phyloP scores from a whole-genome alignment of 2,329 filamentous ascomycete species.

The Pseudogymnoascus sp. region DNA sequence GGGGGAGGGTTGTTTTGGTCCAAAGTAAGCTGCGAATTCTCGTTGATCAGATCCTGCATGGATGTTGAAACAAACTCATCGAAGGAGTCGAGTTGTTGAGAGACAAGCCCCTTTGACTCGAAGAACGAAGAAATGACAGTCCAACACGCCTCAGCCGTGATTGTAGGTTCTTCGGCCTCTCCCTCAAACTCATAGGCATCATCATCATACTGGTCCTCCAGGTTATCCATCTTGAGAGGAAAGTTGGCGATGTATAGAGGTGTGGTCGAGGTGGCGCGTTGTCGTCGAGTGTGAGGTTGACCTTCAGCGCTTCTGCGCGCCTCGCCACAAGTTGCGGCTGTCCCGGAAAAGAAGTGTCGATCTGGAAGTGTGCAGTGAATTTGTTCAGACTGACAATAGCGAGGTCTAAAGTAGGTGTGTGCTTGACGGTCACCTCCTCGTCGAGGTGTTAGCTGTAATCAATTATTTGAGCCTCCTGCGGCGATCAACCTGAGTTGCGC shows the following conservation, averaged over 20 bases:
- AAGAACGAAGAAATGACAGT: conserved; percentile 96
- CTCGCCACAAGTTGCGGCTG: conserved; percentile 6
- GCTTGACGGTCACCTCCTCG: conserved; percentile 2
- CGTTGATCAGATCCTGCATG: conserved; percentile 88
- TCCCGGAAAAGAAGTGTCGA: background rate
- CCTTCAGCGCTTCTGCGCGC: conserved; percentile 7
- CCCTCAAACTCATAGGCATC: conserved; percentile 61
- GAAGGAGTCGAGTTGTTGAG: conserved; percentile 96
- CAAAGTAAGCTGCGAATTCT: conserved; percentile 84
- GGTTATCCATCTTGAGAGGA: conserved; percentile 25
- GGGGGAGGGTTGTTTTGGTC: conserved; percentile 81
- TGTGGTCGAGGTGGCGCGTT: conserved; percentile 9
- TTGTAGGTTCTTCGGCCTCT: conserved; percentile 59
- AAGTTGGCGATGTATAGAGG: background rate
- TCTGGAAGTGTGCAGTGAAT: background rate
- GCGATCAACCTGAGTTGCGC: background rate
- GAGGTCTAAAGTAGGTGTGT: background rate
- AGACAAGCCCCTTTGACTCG: conserved; percentile 88
- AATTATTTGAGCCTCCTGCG: conserved; percentile 5
- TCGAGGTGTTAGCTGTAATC: background rate
- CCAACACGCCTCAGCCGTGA: conserved; percentile 98
- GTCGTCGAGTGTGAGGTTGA: conserved; percentile 1
- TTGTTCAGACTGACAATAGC: background rate
- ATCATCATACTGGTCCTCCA: conserved; percentile 40
- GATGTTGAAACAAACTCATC: conserved; percentile 93